phyloP scores from a whole-genome alignment of 2,329 filamentous ascomycete genomes.

The Colletotrichum brevisporum region DNA sequence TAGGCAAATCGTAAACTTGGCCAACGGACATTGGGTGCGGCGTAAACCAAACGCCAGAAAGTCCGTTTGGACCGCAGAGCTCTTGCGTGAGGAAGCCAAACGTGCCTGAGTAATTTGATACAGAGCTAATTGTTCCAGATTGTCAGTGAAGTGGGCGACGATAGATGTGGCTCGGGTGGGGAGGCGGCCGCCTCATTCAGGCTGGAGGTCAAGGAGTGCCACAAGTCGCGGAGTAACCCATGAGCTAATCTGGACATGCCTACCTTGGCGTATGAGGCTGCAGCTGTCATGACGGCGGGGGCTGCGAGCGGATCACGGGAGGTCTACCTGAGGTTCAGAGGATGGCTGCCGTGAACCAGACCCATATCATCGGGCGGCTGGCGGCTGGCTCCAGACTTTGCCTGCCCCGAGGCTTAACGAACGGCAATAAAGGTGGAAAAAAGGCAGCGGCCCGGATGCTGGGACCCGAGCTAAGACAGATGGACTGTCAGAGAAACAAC shows the following conservation, averaged over 20 bases:
- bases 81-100: background rate
- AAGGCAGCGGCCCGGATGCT: constrained; percentile 9
- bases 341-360: constrained; percentile 15
- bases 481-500: constrained; percentile 24
- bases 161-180: constrained; percentile 32
- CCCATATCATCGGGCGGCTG: background rate
- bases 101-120: background rate
- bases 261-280: background rate
- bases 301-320: constrained; percentile 16
- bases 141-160: background rate
- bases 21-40: constrained; percentile 25
- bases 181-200: constrained; percentile 29
- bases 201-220: constrained; percentile 8
- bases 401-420: constrained; percentile 21
- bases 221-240: constrained; percentile 11
- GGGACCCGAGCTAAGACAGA: constrained; percentile 23
- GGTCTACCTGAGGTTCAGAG: constrained; percentile 19
- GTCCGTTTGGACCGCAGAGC: constrained; percentile 5
- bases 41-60: constrained; percentile 5
- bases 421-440: background rate
- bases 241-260: background rate
- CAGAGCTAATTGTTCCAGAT: background rate
- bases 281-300: constrained; percentile 37
- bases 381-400: constrained; percentile 19
- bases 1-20: background rate